Evolutionary conservation across 1,139 yeast species (phyloP).

Genomic region (Kodamaea derodonti): DNA sequence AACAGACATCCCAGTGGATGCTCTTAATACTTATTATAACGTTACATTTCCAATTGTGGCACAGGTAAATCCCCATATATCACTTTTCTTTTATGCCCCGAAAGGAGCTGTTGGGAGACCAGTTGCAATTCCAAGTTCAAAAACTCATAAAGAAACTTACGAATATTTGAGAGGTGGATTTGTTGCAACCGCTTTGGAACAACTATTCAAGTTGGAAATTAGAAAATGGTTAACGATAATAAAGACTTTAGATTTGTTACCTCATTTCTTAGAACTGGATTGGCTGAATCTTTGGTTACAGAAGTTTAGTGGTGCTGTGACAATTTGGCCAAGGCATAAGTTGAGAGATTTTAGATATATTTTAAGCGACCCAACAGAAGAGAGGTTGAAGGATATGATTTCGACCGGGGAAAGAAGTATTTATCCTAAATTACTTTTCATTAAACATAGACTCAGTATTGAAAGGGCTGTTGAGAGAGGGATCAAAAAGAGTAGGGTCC

Average conservation of each 20-base stretch:
- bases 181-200: slow-evolving; percentile 68
- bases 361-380: slow-evolving; percentile 64
- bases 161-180: slow-evolving; percentile 71
- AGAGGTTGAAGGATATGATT: slow-evolving; percentile 52
- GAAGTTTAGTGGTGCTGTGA: slow-evolving; percentile 69
- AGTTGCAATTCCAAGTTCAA: slow-evolving; percentile 54
- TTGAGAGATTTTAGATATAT: slow-evolving; percentile 61
- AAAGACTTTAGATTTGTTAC: slow-evolving; percentile 62
- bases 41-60: slow-evolving; percentile 75
- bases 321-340: slow-evolving; percentile 69
- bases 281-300: slow-evolving; percentile 80
- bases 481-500: neutral
- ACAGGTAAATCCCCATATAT: slow-evolving; percentile 80
- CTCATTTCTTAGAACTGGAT: slow-evolving; percentile 69
- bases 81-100: slow-evolving; percentile 73
- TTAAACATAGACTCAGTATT: slow-evolving; percentile 57
- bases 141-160: slow-evolving; percentile 31
- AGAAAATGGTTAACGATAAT: slow-evolving; percentile 71
- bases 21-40: slow-evolving; percentile 71
- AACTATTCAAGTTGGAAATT: slow-evolving; percentile 65
- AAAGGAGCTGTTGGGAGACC: slow-evolving; percentile 82
- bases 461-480: slow-evolving; percentile 65
- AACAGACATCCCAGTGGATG: slow-evolving; percentile 68
- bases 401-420: slow-evolving; percentile 62
- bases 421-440: slow-evolving; percentile 63